Evolutionary conservation across 768 basidiomycete genomes (phyloP), one percentile per base, ranked within the genome.

Genomic region (Lyophyllum shimeji): DNA sequence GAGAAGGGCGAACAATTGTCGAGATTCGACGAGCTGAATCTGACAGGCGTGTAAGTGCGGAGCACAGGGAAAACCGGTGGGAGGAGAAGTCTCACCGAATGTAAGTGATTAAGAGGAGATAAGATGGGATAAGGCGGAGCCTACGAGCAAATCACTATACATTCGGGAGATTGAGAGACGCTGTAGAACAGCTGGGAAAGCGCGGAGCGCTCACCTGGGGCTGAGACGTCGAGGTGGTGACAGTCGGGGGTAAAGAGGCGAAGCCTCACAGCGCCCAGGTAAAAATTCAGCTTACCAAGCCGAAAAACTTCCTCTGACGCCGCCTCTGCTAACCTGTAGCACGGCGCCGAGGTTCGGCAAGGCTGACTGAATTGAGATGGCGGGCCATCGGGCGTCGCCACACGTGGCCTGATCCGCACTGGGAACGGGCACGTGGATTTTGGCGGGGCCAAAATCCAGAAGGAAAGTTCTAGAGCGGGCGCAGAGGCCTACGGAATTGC

Each of bases 401-500:
- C 29, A 29, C 43, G 29, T 29, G 29, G 29, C 4, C 9, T 29
- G 29, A 9, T 29, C 29, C 29, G 29, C 4, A 9, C 9, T 9
- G 9, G 9, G 5, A 29, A 29, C 29, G n/a, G 29, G 4, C 9
- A 9, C 29, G 29, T 29, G 29, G 29, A n/a, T n/a, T n/a, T n/a
- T n/a, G n/a, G n/a, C n/a, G 7, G 15, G 7, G 33, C 33, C 7
- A 34, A 15, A 34, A 34, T 15, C 15, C 7, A 34, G 7, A 7
- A 7, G 37, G 13, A n/a, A 12, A 9, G 29, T 29, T 29, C 29
- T 29, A 29, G 29, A n/a, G n/a, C 15, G n/a, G n/a, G 40, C 40
- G 40, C 37, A 53, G 33, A 25, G 57, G 57, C 15, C 49, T 57
- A 17, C 53, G 61, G 39, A 62, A 62, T 25, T 50, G 57, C n/a